Percentiles rank a stretch among this genome's conserved stretches.
phyloP scores from a whole-genome alignment of 768 basidiomycete genomes.

The Udeniomyces megalosporus region DNA sequence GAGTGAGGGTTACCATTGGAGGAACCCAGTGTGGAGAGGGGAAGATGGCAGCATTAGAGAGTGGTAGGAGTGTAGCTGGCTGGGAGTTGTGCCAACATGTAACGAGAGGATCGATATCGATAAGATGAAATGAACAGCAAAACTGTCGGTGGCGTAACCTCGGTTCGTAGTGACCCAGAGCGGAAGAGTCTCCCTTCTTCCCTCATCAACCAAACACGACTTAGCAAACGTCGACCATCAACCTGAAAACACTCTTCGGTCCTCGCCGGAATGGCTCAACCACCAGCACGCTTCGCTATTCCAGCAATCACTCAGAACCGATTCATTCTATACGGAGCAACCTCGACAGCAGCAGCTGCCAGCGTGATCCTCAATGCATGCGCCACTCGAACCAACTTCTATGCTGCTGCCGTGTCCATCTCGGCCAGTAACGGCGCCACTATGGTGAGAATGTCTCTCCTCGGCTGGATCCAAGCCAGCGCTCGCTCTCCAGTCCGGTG shows the following conservation, averaged over 20 bases:
- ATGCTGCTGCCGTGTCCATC: conserved; percentile 80
- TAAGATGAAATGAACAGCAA: too few species aligned
- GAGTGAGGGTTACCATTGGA: conserved; percentile 37
- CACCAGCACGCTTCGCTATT: too few species aligned
- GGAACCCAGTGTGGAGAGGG: conserved; percentile 43
- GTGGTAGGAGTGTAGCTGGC: conserved; percentile 31
- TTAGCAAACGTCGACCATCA: too few species aligned
- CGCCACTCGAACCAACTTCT: conserved; percentile 75
- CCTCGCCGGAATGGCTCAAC: too few species aligned
- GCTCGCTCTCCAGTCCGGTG: too few species aligned
- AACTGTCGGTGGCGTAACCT: too few species aligned
- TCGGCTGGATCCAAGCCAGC: neutral
- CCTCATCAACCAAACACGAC: too few species aligned
- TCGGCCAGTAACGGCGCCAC: conserved; percentile 84
- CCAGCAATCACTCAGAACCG: neutral
- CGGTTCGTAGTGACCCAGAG: too few species aligned
- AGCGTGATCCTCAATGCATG: conserved; percentile 65
- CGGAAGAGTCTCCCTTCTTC: too few species aligned
- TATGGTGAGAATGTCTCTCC: conserved; percentile 41
- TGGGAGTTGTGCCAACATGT: too few species aligned
- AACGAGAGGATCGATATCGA: too few species aligned
- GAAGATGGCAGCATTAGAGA: conserved; percentile 41
- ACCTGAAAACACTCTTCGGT: too few species aligned
- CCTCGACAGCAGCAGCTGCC: conserved; percentile 39
- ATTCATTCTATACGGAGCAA: neutral